phyloP scores from a whole-genome alignment of 805 yeast species.

The Lachancea mirantina region DNA sequence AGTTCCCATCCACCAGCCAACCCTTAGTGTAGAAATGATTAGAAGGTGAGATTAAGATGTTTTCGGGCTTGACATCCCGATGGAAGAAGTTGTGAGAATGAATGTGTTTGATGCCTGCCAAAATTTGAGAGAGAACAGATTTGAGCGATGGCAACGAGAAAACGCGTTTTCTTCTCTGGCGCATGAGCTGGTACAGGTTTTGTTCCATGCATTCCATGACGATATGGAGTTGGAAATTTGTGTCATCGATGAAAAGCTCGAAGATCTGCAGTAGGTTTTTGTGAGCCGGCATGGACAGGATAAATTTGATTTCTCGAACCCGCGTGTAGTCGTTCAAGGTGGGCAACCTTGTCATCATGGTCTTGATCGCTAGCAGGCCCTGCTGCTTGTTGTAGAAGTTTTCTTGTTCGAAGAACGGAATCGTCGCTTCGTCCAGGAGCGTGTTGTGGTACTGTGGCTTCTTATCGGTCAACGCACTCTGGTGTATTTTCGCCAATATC shows the following conservation, averaged over 20 bases:
- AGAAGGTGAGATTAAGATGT: slow-evolving; percentile 63
- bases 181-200: slow-evolving; percentile 71
- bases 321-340: slow-evolving; percentile 48
- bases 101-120: slow-evolving; percentile 75
- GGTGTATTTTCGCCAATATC: slow-evolving; percentile 43
- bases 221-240: slow-evolving; percentile 56
- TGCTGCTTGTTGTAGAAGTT: slow-evolving; percentile 30
- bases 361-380: slow-evolving; percentile 69
- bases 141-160: slow-evolving; percentile 55
- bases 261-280: slow-evolving; percentile 63
- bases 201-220: slow-evolving; percentile 87
- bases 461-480: slow-evolving; percentile 22
- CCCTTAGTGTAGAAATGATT: slow-evolving; percentile 42
- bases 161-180: slow-evolving; percentile 43
- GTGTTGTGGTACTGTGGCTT: slow-evolving; percentile 31
- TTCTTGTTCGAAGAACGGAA: slow-evolving; percentile 19
- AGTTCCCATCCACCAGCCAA: slow-evolving; percentile 20
- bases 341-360: slow-evolving; percentile 53
- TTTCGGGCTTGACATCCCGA: slow-evolving; percentile 92
- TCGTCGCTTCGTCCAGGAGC: slow-evolving; percentile 36
- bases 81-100: slow-evolving; percentile 59
- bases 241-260: slow-evolving; percentile 71
- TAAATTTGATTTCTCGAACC: slow-evolving; percentile 63
- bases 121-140: slow-evolving; percentile 62
- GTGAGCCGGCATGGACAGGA: slow-evolving; percentile 62